Evolutionary conservation across 2,329 filamentous ascomycete species (phyloP), one percentile per base, ranked within the genome.

Genomic region (Hirsutella rhossiliensis): DNA sequence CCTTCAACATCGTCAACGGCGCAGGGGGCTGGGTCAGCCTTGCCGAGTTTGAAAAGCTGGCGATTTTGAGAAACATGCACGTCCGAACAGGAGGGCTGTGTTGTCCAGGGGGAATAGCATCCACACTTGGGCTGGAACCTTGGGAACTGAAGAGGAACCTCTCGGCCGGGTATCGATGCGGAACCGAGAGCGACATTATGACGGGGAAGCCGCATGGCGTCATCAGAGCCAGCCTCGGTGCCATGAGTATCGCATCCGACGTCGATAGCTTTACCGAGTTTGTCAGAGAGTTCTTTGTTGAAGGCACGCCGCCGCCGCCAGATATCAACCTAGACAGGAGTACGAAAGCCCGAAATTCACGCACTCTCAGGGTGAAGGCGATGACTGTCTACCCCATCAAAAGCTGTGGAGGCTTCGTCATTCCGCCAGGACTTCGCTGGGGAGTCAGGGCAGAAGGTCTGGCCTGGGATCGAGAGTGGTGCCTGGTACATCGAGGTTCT

Each of bases 381-480:
- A 73, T 89, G 15, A 78, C 72, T 1, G 76, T 97, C 1, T 98
- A 88, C 56, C 92, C 92, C 0, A 89, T 98, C 57, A 98, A 98
- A 62, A 95, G 88, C 58, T 97, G 92, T 55, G 85, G 80, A 15
- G 85, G 85, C 1, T 94, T 84, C 59, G 68, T 68, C 31, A 71
- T 97, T 28, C 82, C 87, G 1, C 48, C 64, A 1, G 73, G 68
- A 2, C 66, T 65, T 8, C 57, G 70, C 13, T 98, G 92, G 92
- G 79, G 85, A 53, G 73, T 97, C 18, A 78, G 76, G 44, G 70
- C 75, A 8, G 88, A 96, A 64, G 92, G 92, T 0, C 69, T 98
- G 3, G 84, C 81, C 9, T 97, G 90, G 88, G 92, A 98, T 60
- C 76, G 92, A 48, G 90, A 97, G 66, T 98, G 92, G 90, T 97